A percentile compares a stretch with the other conserved stretches of the same genome.
These are phyloP conservation scores for Daucus carota DNA, from an alignment of 129 eudicot genomes.

Conservation along the genomic window DH1_v3.0 NC_030383.2:9467001-9467500, in stretches of 20 bases:
- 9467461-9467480: neutral
- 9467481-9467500: neutral
- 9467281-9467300: conserved; percentile 71
- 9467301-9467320: conserved; percentile 84
- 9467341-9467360: conserved; percentile 84
- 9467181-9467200: conserved; percentile 24
- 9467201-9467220: conserved; percentile 99
- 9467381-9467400: conserved; percentile 45
- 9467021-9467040: too few species aligned
- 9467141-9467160: neutral
- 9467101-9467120: neutral
- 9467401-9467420: conserved; percentile 24
- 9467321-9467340: conserved; percentile 76
- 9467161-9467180: neutral
- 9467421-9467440: conserved; percentile 1
- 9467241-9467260: conserved; percentile 85
- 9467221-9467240: conserved; percentile 98
- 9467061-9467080: neutral
- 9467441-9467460: neutral
- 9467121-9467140: neutral
- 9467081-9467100: neutral
- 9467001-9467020: too few species aligned
- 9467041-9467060: too few species aligned
- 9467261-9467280: conserved; percentile 87
- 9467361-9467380: conserved; percentile 67